These are phyloP conservation scores for Hemerocallis citrina DNA, from an alignment of 106 monocot species.

Conservation along the genomic window DNA sequence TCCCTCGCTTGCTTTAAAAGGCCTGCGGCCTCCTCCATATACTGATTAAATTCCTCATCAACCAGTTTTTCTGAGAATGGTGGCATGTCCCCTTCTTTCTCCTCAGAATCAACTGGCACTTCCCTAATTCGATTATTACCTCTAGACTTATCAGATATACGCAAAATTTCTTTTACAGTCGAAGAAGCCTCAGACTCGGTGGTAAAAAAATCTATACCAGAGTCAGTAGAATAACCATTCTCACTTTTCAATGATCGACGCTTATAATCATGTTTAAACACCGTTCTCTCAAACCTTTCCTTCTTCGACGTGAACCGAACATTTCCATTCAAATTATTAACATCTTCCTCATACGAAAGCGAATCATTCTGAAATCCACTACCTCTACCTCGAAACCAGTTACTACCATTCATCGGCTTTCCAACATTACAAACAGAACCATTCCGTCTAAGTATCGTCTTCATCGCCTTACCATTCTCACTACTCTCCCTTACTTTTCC, in stretches of 20 bases:
- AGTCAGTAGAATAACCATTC: constrained; percentile 2
- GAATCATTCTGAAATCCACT: constrained; percentile 8
- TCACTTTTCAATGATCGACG: constrained; percentile 4
- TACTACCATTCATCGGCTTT: not conserved
- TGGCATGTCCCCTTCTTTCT: constrained; percentile 9
- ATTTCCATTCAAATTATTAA: constrained; percentile 27
- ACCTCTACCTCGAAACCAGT: constrained; percentile 1
- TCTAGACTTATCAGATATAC: constrained; percentile 24
- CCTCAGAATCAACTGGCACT: not conserved
- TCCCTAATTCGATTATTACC: constrained; percentile 9
- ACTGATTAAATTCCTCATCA: constrained; percentile 46
- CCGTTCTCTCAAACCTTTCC: constrained; percentile 20
- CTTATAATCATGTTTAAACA: constrained; percentile 27
- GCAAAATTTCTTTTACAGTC: constrained; percentile 22
- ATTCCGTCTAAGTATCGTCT: not conserved
- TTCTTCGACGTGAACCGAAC: constrained; percentile 14
- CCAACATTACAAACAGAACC: not conserved
- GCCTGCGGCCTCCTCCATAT: constrained; percentile 42
- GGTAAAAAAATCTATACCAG: constrained; percentile 14
- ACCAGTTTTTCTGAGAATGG: constrained; percentile 17
- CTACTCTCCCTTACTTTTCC: not conserved
- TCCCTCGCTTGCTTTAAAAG: constrained; percentile 64
- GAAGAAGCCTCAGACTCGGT: constrained; percentile 30
- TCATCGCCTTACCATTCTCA: not conserved
- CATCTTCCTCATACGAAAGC: constrained; percentile 29